Conservation (phyloP, 2,329 filamentous ascomycete genomes). For the Xylariomycetidae sp. region DNA sequence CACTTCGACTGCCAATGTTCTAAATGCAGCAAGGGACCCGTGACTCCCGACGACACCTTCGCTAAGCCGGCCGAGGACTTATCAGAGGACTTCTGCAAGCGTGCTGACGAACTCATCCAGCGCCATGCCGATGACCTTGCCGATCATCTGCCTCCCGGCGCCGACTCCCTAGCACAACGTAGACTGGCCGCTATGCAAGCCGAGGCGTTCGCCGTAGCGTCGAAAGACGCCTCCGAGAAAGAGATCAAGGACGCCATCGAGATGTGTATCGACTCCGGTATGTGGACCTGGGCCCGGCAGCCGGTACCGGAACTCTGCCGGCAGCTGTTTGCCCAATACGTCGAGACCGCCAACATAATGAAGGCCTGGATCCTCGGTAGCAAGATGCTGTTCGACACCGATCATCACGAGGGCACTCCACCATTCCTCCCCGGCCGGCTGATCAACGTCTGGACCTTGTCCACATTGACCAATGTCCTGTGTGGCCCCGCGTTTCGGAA, state of each 20-base stretch:
- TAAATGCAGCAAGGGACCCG: constrained; percentile 38
- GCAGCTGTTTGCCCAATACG: constrained; percentile 17
- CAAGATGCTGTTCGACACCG: constrained; percentile 22
- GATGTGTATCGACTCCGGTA: constrained; percentile 20
- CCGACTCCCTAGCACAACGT: constrained; percentile 10
- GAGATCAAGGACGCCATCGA: constrained; percentile 16
- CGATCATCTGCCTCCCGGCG: constrained; percentile 7
- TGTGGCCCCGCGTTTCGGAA: constrained; percentile 14
- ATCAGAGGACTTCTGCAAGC: constrained; percentile 8
- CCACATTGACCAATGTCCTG: constrained; percentile 20
- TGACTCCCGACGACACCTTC: constrained; percentile 36
- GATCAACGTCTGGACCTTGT: constrained; percentile 17
- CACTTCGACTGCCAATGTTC: constrained; percentile 43
- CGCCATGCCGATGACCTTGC: constrained; percentile 9
- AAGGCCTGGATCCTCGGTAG: constrained; percentile 18
- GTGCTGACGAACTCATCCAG: constrained; percentile 15
- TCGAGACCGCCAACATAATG: constrained; percentile 16
- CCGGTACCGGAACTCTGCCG: constrained; percentile 20
- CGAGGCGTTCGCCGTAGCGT: constrained; percentile 17
- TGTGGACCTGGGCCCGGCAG: constrained; percentile 21
- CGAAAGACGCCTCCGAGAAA: constrained; percentile 10
- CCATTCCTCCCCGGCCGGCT: constrained; percentile 21
- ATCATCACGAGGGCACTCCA: too few species aligned
- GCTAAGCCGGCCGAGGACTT: constrained; percentile 15
- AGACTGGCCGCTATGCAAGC: constrained; percentile 20